Evolutionary conservation across 805 yeast species (phyloP), one percentile per base, ranked within the genome.

Genomic region (Yamadazyma philogaea): DNA sequence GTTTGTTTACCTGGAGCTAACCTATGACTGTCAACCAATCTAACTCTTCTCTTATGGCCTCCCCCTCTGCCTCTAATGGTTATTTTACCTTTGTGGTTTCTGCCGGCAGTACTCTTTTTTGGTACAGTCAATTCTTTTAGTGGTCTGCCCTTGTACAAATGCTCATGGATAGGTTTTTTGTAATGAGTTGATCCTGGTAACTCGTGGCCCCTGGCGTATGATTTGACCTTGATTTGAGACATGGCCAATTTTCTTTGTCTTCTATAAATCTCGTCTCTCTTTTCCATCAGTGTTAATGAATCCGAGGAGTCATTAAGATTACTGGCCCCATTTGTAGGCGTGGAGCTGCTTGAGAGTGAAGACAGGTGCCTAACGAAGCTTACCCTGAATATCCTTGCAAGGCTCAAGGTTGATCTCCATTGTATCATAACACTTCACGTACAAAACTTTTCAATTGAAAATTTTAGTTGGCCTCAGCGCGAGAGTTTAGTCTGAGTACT

Each of bases 11-110:
- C 98, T 1, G 81, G 66, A 3, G 61, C 75, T 30, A 61, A 55
- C 57, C 99, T 78, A 53, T 72, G 68, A 56, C 82, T 82, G 64
- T 93, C 99, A 17, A 93, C 75, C 26, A 87, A 62, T 55, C 99
- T 79, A 30, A 87, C 75, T 64, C 99, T 80, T 57, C 91, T 82
- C 63, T 86, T 87, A 62, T 86, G 93, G 27, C 98, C 98, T 56
- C 99, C 99, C 61, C 98, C 99, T 63, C 95, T 81, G 63, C 93
- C 96, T 60, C 99, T 80, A 36, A 87, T 84, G 4, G 96, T 88
- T 55, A 93, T 87, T 52, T 78, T 77, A 52, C 99, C 99, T 3
- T 84, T 72, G 64, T 84, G 74, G 63, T 91, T 90, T 70, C 99
- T 82, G 50, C 99, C 99, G 41, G 95, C 84, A 37, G 81, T 79